phyloP scores from a whole-genome alignment of 306 rosid genomes.

The Gillenia trifoliata region DNA sequence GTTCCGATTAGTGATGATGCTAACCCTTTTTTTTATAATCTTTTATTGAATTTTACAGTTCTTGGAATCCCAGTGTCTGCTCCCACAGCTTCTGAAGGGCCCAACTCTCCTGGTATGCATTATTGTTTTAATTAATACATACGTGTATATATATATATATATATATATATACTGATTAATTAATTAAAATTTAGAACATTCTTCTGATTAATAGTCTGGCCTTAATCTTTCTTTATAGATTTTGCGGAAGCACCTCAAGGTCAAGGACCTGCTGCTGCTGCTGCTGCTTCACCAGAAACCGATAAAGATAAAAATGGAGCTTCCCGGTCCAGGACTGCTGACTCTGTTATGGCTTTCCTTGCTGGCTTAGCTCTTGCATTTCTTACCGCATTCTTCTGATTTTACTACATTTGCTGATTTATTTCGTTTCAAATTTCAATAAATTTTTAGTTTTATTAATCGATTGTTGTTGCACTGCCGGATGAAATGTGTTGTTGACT shows the following conservation, averaged over 20 bases:
- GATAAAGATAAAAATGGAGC: background rate
- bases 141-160: no score
- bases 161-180: background rate
- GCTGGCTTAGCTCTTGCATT: conserved; percentile 23
- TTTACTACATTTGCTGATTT: conserved; percentile 1
- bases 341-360: conserved; percentile 10
- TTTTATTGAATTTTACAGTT: conserved; percentile 8
- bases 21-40: background rate
- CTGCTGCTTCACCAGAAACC: background rate
- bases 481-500: background rate
- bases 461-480: conserved; percentile 7
- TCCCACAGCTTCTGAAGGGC: conserved; percentile 6
- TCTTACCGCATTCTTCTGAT: conserved; percentile 22
- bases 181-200: background rate
- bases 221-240: background rate
- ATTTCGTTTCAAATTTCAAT: background rate
- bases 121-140: background rate
- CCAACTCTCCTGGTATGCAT: conserved; percentile 6
- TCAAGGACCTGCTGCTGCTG: background rate
- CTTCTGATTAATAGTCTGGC: background rate
- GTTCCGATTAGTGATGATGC: background rate
- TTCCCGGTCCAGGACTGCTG: conserved; percentile 13
- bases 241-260: background rate
- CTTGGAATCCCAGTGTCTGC: conserved; percentile 18
- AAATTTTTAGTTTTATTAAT: background rate